Base-by-base conservation (phyloP, 139 green algal genomes). In the Chlorella sp. region DNA sequence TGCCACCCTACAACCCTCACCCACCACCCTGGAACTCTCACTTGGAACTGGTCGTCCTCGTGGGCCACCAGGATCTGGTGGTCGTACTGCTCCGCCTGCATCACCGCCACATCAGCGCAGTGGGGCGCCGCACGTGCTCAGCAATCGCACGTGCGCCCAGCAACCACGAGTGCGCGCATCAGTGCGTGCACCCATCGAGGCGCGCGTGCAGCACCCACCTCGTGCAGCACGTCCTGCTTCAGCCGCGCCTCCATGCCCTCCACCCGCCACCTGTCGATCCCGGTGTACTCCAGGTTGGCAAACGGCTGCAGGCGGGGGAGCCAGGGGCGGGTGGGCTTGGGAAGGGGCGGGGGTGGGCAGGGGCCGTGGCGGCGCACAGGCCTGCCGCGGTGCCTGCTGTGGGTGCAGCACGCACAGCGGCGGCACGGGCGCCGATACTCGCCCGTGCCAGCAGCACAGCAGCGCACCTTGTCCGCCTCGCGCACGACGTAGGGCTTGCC, bases 211-310 rank as follows among this genome's bases (percentile, higher is more conserved):
- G n/a, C 27, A 8, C 41, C 58, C 56, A 86, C 86, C 81, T 95
- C 90, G 12, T 53, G 35, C 50, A 95, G 85, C 59, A 95, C 87
- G 68, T 95, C 90, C 42, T 69, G 35, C 85, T 96, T 97, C 9
- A 98, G 82, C 1, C 94, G 87, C 17, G 75, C 73, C 84, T 98
- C 95, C 94, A 98, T 98, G 59, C 90, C 87, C 83, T 98, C 94
- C 63, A 98, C 93, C 1, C 95, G 61, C 36, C 75, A 60, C 46
- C 73, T 76, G 74, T 94, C 81, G 56, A 95, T 98, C 60, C 94
- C 92, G 71, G 94, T 98, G 85, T 98, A 98, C 82, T 98, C 95
- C 35, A 98, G 82, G 72, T 98, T 98, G 70, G 86, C 86, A 82
- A 98, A 98, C 5, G 95, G 95, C 77, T 93, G 86, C 78, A n/a